Evolutionary conservation across 495 filamentous ascomycete genomes (phyloP), one percentile per base, ranked within the genome.

Genomic region (Talaromyces proteolyticus): DNA sequence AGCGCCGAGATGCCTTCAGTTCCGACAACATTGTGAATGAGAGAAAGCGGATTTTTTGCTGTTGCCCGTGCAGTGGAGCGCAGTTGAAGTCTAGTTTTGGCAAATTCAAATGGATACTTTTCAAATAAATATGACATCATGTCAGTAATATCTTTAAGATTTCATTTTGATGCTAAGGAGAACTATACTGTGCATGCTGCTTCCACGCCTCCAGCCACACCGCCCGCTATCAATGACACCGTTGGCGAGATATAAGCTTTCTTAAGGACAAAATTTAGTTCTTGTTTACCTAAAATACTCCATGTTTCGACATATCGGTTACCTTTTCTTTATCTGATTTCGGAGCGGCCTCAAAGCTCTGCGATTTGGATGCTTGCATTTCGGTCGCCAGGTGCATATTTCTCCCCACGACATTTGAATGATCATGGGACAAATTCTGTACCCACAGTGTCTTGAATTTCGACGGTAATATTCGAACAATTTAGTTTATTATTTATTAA

Each of bases 101-200:
- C 79, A 49, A 84, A 85, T 55, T 85, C 82, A 54, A 86, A 81
- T n/a, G 81, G 82, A 57, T 85, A 85, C 70, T 80, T 44, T 6
- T 40, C 22, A 7, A 26, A 26, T 51, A 24, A 25, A 24, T 42
- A 44, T n/a, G 18, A 11, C 6, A 47, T 34, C 14, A 53, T 20
- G 8, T 4, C 25, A 5, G 7, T 11, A 6, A 1, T 18, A 34
- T 17, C 22, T n/a, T 20, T 19, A n/a, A 8, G 16, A 36, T n/a
- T n/a, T n/a, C 29, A 36, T 6, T 36, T 7, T 7, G 29, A 20
- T 23, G 16, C 11, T 16, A 49, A 25, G 6, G 24, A 14, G 11
- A 34, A 26, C 42, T 56, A 41, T 42, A 76, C 74, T 16, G 78
- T 80, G 49, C 68, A 63, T 6, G 71, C 68, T 8, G 77, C 77